Evolutionary conservation across 2,329 filamentous ascomycete genomes (phyloP), one percentile per base, ranked within the genome.

Genomic region (Macrophomina phaseolina): DNA sequence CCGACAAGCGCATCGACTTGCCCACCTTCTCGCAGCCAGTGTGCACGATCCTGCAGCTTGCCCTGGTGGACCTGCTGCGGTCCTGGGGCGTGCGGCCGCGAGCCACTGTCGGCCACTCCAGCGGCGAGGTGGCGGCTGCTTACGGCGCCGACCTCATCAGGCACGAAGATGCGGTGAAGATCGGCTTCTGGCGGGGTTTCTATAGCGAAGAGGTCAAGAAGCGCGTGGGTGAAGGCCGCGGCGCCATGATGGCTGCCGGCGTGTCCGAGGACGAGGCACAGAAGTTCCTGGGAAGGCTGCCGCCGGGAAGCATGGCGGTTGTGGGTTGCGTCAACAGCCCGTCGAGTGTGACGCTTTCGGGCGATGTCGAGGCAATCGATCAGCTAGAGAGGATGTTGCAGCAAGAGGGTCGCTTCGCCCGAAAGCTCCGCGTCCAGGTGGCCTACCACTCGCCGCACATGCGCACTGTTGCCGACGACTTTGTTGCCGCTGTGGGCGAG

Each of bases 241-340:
- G 71, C 23, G 71, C 73, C n/a, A 75, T 75, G 73, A 46, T 74
- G 11, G 73, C 72, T 23, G 70, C 73, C 1, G 69, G 71, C 6
- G 49, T 72, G 5, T 66, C 70, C 3, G 38, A 64, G 0, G 65
- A 71, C 5, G 45, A 18, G 0, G 65, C 67, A 23, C 32, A 38
- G 7, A 18, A 58, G 2, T 52, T 69, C 3, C 49, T 72, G 8
- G 66, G 67, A 3, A 23, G 65, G n/a, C 18, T 53, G 28, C 34
- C 69, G n/a, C 23, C 71, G 1, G n/a, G 48, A 16, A 71, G 71
- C 2, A 30, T 32, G 8, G 58, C 67, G 8, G 14, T 36, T 9
- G 66, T 71, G 14, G 70, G 67, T 16, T 71, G 70, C 64, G 46
- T 68, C 28, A 71, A 71, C 63, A 67, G 40, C n/a, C 56, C 69